Evolutionary conservation across 305 asterid genomes (phyloP), one percentile per base, ranked within the genome.

Genomic region (Galium porrigens): DNA sequence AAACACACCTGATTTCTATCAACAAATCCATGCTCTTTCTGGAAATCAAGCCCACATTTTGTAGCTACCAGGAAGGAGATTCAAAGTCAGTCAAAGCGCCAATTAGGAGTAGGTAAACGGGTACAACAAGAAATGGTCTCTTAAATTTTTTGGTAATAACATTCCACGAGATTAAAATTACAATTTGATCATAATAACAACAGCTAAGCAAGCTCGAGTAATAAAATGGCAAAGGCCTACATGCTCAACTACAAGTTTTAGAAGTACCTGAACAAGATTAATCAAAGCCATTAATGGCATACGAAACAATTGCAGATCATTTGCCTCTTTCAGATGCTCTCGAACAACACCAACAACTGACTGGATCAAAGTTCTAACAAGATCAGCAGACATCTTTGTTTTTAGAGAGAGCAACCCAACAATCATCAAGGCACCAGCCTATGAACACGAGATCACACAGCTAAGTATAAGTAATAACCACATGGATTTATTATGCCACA

Each of bases 371-470:
- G 84, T 80, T 78, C 73, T 87, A 71, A 81, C 84, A 68, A 82
- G 83, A 69, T 65, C 71, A 62, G 87, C 72, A 58, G 94, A 78
- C 73, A 92, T 78, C 60, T 86, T 70, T 64, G 82, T 82, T 81
- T 82, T 89, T 78, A 85, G 89, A 68, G 95, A 82, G 41, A 92
- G 87, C 74, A 87, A 74, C 74, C 94, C 85, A 58, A 83, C 86
- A 78, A 89, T 89, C 90, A 92, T 89, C 54, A 89, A 72, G 36
- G 96, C 91, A 27, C 94, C 95, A 68, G 97, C 95, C 97, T 92
- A 80, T 55, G n/a, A 58, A 60, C 37, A 49, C 18, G 30, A 48
- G 14, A 58, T 32, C 2, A 17, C 32, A n/a, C 3, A 33, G 34
- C 42, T 57, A 56, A 56, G 30, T 4, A 2, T 6, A 25, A 30